Conservation (phyloP, 176 grass and related monocot genomes). For the Oryza longistaminata region DNA sequence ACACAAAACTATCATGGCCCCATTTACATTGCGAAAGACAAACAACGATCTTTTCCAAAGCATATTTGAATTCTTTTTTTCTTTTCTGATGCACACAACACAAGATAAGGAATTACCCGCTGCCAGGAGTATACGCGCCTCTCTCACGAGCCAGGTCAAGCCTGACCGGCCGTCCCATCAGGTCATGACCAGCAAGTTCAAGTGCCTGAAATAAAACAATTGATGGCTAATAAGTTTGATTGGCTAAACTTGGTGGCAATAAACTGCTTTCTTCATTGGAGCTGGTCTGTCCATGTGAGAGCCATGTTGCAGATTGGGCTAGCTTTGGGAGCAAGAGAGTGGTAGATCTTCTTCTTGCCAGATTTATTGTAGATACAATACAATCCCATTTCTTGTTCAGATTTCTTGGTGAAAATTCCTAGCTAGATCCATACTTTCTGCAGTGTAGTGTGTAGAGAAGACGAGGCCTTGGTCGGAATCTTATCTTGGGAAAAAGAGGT, state of each 20-base stretch:
- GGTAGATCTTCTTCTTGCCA: not conserved
- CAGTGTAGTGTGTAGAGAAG: not conserved
- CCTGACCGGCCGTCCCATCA: conserved; percentile 60
- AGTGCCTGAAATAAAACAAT: conserved; percentile 48
- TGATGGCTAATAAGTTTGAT: too few relatives aligned
- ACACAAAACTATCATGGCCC: not conserved
- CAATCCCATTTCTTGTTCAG: not conserved
- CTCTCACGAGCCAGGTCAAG: conserved; percentile 59
- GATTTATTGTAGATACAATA: not conserved
- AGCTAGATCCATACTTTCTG: conserved; percentile 14
- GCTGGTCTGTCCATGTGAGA: not conserved
- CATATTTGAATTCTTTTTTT: not conserved
- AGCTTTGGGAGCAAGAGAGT: not conserved
- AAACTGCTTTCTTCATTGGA: too few relatives aligned
- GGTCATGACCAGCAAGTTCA: conserved; percentile 47
- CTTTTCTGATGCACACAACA: not conserved
- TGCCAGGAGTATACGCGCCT: conserved; percentile 46
- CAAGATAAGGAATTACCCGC: conserved; percentile 45
- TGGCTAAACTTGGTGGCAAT: too few relatives aligned
- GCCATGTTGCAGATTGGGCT: not conserved
- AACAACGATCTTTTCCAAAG: not conserved
- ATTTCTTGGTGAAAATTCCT: not conserved
- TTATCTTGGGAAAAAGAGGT: not conserved
- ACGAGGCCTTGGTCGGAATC: not conserved
- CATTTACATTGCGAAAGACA: not conserved